A percentile compares a stretch with the other conserved stretches of the same genome.
Evolutionary conservation across 495 filamentous ascomycete species (phyloP).

Genomic region (Podospora pseudoanserina): DNA sequence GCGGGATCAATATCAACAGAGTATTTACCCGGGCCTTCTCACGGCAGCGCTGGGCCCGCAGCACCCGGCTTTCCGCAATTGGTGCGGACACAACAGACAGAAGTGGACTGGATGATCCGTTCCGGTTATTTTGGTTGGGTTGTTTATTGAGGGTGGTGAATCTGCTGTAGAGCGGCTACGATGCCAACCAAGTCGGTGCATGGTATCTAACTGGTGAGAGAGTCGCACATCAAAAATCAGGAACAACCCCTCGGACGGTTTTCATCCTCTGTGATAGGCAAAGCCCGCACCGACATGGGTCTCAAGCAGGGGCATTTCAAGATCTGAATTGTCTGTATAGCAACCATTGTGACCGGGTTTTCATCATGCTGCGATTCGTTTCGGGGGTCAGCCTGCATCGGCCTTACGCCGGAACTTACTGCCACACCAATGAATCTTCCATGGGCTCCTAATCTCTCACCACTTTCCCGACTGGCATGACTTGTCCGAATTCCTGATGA

Average conservation of each 20-base stretch:
- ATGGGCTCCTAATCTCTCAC: not conserved
- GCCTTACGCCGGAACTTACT: not conserved
- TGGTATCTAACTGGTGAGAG: not conserved
- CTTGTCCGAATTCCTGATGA: not conserved
- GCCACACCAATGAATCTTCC: not conserved
- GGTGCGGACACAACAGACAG: not conserved
- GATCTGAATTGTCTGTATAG: not conserved
- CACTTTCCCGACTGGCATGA: not conserved
- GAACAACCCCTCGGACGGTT: not conserved
- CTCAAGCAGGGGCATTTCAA: not conserved
- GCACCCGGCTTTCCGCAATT: not conserved
- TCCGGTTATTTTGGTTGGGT: not conserved
- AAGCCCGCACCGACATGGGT: not conserved
- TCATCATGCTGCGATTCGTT: not conserved
- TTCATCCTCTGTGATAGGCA: not conserved
- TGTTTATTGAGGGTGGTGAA: not conserved
- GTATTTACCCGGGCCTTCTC: not conserved
- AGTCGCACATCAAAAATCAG: not conserved
- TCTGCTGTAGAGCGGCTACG: not conserved
- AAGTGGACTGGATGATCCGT: not conserved
- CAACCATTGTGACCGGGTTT: not conserved
- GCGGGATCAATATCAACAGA: not conserved
- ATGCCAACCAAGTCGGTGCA: not conserved
- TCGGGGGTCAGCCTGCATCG: not conserved
- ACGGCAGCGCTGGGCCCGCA: not conserved